A percentile compares a stretch with the other conserved stretches of the same genome.
These are phyloP conservation scores for Silene conica DNA, from an alignment of 148 eudicot species.

Conservation along the genomic window DNA sequence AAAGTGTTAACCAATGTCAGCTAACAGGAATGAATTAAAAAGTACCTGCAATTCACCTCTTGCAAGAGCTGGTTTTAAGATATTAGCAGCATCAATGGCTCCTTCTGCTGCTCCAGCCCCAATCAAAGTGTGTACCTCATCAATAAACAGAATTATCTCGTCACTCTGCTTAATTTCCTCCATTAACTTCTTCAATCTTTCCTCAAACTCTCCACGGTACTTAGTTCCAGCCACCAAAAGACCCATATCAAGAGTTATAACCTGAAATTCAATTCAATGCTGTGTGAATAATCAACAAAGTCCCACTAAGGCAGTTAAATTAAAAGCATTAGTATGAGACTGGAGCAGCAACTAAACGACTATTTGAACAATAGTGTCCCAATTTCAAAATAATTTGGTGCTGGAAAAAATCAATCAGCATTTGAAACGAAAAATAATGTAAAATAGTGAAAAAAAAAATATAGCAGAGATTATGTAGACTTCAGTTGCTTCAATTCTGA, in stretches of 20 bases:
- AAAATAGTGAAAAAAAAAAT: background rate
- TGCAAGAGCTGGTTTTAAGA: slow-evolving; percentile 89
- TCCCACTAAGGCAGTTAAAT: background rate
- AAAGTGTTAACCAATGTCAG: background rate
- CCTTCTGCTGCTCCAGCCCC: slow-evolving; percentile 97
- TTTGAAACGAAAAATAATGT: background rate
- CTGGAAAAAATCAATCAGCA: background rate
- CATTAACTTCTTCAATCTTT: slow-evolving; percentile 84
- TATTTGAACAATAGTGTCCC: too few relatives aligned
- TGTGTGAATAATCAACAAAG: background rate
- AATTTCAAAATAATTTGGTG: too few relatives aligned
- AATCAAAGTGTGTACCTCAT: slow-evolving; percentile 90
- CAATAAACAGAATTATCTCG: slow-evolving; percentile 77
- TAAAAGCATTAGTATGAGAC: background rate
- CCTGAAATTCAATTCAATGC: slow-evolving; percentile 36
- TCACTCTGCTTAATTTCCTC: slow-evolving; percentile 87
- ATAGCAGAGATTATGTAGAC: background rate
- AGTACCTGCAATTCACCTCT: slow-evolving; percentile 91
- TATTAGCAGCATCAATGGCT: slow-evolving; percentile 95
- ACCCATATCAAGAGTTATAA: slow-evolving; percentile 90
- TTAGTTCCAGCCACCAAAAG: slow-evolving; percentile 92
- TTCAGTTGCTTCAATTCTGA: background rate
- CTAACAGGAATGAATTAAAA: slow-evolving; percentile 3
- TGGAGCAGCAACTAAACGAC: background rate
- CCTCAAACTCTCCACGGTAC: slow-evolving; percentile 93